phyloP scores from a whole-genome alignment of 768 basidiomycete species.

The Gelatoporia subvermispora region DNA sequence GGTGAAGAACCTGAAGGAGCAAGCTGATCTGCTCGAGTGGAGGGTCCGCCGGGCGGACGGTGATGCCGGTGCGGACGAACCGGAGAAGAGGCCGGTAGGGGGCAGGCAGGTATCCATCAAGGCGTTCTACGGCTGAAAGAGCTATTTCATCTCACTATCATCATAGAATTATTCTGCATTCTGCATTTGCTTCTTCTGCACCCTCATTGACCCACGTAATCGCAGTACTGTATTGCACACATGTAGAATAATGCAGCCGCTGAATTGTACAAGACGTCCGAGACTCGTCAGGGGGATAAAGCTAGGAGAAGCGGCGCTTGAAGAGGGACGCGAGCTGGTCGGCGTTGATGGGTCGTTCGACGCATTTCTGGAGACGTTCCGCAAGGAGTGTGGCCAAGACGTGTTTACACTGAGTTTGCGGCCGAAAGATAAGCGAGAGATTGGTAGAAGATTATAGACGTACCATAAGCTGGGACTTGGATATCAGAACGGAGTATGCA shows the following conservation, averaged over 20 bases:
- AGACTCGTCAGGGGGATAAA: background rate
- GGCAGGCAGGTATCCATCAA: conserved; percentile 5
- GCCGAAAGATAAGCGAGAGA: no score
- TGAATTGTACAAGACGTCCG: background rate
- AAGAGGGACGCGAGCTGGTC: conserved; percentile 48
- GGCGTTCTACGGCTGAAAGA: conserved; percentile 11
- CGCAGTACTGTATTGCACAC: background rate
- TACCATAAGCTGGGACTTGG: conserved; percentile 64
- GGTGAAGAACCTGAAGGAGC: conserved; percentile 52
- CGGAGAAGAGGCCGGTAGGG: conserved; percentile 2
- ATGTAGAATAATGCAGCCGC: background rate
- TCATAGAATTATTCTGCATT: background rate
- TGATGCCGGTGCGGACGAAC: conserved; percentile 11
- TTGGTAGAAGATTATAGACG: background rate
- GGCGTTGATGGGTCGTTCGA: conserved; percentile 41
- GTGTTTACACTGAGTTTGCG: conserved; percentile 65
- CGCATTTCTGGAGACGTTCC: conserved; percentile 43
- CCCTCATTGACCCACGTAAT: background rate
- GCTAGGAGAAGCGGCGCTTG: conserved; percentile 13
- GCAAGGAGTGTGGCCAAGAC: conserved; percentile 64
- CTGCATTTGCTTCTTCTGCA: background rate
- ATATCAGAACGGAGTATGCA: conserved; percentile 53
- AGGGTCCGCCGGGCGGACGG: conserved; percentile 36
- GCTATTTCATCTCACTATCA: background rate
- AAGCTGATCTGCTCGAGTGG: conserved; percentile 58